Evolutionary conservation across 1,284 basidiomycete genomes (phyloP), one percentile per base, ranked within the genome.

Genomic region (Cryptococcus sp.): DNA sequence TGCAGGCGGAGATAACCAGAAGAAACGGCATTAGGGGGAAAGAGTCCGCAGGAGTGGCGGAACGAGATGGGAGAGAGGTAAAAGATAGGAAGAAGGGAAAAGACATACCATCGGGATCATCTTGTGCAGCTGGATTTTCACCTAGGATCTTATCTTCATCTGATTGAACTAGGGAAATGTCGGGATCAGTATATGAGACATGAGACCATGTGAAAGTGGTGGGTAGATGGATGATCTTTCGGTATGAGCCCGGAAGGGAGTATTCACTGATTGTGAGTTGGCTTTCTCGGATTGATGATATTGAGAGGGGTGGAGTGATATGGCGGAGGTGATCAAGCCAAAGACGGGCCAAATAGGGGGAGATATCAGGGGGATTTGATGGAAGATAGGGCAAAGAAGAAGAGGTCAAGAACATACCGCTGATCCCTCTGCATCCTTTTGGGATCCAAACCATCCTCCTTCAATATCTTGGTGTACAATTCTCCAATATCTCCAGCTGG

Each of bases 61-160:
- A 28, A 28, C 5, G 28, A 28, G 11, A 28, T 4, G 28, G 28
- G 28, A 28, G 28, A 11, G 28, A 28, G 11, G 28, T 4, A 28
- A 28, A 28, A 5, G 5, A 28, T 28, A 28, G 11, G 28, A 28
- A 28, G 28, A 28, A 28, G 28, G 28, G 28, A 39, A 16, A 39
- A 16, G 7, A 39, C 36, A 14, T 39, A 39, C 36, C 36, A 13
- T 81, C 79, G 0, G 69, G 65, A 39, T 71, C 67, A 40, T 67
- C 47, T 31, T 82, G 63, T 11, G 76, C 79, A 5, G 89, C 85
- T 5, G 84, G 76, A 60, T 91, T 86, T 54, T 89, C 83, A 4
- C 84, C 84, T 24, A 98, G 81, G 21, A 97, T 76, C 58, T 82
- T 82, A 76, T 98, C 96, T 75, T 98, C 96, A 71, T 98, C 96